phyloP scores from a whole-genome alignment of 306 rosid genomes.

The Trichosanthes cucumerina region DNA sequence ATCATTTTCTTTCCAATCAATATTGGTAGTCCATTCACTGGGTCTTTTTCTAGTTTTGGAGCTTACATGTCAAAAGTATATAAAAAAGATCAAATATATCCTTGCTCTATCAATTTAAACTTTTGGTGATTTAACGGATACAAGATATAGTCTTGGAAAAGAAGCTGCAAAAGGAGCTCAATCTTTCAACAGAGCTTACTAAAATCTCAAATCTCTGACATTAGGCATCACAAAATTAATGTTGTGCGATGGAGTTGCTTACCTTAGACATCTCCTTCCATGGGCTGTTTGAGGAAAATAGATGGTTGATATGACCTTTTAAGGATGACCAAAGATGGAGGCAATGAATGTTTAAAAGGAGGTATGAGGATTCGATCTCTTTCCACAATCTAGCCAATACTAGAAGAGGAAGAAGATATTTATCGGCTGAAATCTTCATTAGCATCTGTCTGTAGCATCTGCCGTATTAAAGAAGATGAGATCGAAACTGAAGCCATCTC shows the following conservation, averaged over 20 bases:
- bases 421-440: not conserved
- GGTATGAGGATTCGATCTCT: not conserved
- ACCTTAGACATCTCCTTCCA: not conserved
- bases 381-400: not conserved
- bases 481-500: not conserved
- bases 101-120: not conserved
- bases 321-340: not conserved
- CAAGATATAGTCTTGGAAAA: not conserved
- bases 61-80: not conserved
- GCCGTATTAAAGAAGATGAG: not conserved
- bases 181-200: not conserved
- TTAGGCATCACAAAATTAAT: not conserved
- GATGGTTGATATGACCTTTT: not conserved
- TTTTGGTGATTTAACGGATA: not conserved
- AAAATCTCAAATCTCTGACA: not conserved
- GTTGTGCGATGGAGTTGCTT: not conserved
- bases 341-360: not conserved
- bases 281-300: not conserved
- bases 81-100: not conserved
- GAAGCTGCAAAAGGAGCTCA: not conserved
- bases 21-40: not conserved
- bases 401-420: not conserved
- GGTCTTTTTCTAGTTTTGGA: not conserved
- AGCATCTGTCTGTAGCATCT: not conserved
- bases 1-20: not conserved